These are phyloP conservation scores for Elongisporangium prolatum DNA, from an alignment of 352 stramenopile genomes.

Conservation along the genomic window DNA sequence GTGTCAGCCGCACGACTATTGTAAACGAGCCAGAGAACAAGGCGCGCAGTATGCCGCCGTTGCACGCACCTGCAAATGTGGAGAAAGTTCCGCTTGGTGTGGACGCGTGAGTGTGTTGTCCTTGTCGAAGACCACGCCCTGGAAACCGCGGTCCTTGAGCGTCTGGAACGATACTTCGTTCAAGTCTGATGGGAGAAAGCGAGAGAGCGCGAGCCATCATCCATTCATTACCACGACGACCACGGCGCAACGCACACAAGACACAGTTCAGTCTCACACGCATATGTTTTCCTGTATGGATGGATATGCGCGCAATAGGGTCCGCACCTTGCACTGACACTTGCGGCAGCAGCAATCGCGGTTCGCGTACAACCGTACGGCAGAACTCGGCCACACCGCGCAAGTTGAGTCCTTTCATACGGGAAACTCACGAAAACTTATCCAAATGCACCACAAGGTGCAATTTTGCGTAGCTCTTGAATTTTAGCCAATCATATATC, in stretches of 20 bases:
- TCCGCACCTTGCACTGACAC: conserved; percentile 65
- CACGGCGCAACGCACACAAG: neutral
- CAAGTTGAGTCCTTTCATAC: conserved; percentile 72
- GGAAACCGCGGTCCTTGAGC: conserved; percentile 82
- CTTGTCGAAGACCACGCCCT: conserved; percentile 96
- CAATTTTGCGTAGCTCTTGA: neutral
- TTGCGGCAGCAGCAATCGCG: conserved; percentile 78
- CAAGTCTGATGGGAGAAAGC: conserved; percentile 35
- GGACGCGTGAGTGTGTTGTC: conserved; percentile 96
- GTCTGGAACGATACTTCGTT: conserved; percentile 80
- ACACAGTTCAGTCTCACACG: neutral
- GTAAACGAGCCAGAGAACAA: neutral
- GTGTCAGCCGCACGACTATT: conserved; percentile 10
- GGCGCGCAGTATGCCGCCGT: neutral
- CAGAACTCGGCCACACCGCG: conserved; percentile 78
- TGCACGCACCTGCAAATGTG: conserved; percentile 46
- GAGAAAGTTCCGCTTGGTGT: conserved; percentile 81
- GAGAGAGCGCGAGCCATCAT: neutral
- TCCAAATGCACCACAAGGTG: neutral
- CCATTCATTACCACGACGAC: neutral
- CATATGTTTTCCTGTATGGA: neutral
- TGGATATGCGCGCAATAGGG: neutral
- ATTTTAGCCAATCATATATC: conserved; percentile 3
- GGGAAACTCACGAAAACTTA: neutral
- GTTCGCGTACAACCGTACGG: conserved; percentile 59